A percentile compares a stretch with the other conserved stretches of the same genome.
Conservation (phyloP, 768 basidiomycete genomes). For the Xerocomus brunneocitrinus region DNA sequence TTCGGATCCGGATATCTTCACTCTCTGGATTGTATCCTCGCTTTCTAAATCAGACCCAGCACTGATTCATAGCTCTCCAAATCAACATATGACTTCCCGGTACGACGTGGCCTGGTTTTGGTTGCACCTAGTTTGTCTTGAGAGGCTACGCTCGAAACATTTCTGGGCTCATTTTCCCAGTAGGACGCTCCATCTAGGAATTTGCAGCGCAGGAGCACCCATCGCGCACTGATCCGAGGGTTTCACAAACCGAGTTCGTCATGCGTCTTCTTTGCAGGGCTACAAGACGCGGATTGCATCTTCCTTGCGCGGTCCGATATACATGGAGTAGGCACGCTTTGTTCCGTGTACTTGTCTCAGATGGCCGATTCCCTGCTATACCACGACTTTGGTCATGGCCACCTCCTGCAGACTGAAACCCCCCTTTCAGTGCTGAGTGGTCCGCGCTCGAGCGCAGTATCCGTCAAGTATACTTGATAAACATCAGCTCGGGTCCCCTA, state of each 20-base stretch:
- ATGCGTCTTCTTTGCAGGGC: slow-evolving; percentile 1
- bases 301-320: not conserved
- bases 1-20: slow-evolving; percentile 10
- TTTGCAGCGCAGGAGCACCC: not conserved
- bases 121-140: slow-evolving; percentile 3
- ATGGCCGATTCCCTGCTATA: too few species aligned
- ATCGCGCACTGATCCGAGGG: slow-evolving; percentile 19
- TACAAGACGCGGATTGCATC: not conserved
- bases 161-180: not conserved
- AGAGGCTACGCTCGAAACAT: not conserved
- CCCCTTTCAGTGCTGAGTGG: not conserved
- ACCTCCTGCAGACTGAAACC: not conserved
- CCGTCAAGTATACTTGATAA: too few species aligned
- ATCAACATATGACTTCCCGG: not conserved
- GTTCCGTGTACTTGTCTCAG: too few species aligned
- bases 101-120: not conserved
- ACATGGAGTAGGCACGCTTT: not conserved
- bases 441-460: not conserved
- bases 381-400: not conserved
- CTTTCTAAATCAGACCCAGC: slow-evolving; percentile 6
- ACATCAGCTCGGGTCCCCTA: not conserved
- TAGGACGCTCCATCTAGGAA: slow-evolving; percentile 6
- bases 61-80: not conserved
- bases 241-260: slow-evolving; percentile 7
- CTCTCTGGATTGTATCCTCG: slow-evolving; percentile 2